Evolutionary conservation across 192 early-diverging fungal genomes (phyloP), one percentile per base, ranked within the genome.

Genomic region (Backusella sp.): DNA sequence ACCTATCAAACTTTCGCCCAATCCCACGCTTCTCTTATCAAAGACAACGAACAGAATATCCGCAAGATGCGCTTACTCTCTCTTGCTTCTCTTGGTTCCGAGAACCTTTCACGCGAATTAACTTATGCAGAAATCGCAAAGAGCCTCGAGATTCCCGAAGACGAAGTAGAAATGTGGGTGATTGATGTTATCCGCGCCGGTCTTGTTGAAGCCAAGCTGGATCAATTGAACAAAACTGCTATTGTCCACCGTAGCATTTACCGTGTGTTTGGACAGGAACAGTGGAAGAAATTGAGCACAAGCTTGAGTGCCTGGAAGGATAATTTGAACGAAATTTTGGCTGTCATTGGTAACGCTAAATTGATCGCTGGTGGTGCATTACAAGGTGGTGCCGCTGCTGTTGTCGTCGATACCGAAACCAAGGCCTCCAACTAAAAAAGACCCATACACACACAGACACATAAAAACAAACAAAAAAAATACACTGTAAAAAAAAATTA

Each of bases 161-260:
- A 85, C 19, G 94, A 97, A 35, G 96, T 99, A 12, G 97, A 99
- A 87, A 81, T 96, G 86, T 99, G 96, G 96, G 90, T 96, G 23
- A 97, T 99, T 80, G 94, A 96, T 79, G 94, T 91, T 12, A 96
- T 99, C 67, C 92, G 95, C 44, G 91, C 94, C 32, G 94, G 95
- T 53, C 88, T 99, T 76, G 88, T 98, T 21, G 96, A 99, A 78
- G 96, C 93, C 74, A 95, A 95, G 86, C 92, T 99, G 87, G 92
- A 98, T 86, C 97, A 99, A 85, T 86, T 97, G 21, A 88, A 87
- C 68, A 90, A 91, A 73, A 92, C 92, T 6, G 90, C 96, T 44
- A 82, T 91, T 39, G 90, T 98, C 21, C 93, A 91, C 73, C 89
- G 96, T 59, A 90, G 94, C 56, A 94, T 93, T 17, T 94, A 95